Conservation (phyloP, 1,284 basidiomycete species). For the Austroboletus novae-zelandiae region DNA sequence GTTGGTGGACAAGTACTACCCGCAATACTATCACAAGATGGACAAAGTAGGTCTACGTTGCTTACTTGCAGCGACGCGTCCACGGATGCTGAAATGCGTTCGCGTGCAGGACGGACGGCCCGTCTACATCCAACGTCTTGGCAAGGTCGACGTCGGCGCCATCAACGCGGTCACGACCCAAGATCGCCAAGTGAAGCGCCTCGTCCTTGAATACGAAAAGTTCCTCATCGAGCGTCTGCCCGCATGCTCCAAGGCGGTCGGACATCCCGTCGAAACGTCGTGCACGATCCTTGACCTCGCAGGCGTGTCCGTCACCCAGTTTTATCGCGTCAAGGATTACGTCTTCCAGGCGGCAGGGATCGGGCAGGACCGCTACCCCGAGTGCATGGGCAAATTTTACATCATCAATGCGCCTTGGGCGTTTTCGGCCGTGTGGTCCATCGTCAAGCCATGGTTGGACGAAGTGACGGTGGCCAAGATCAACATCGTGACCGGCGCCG, state of each 20-base stretch:
- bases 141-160: constrained; percentile 84
- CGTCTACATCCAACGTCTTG: constrained; percentile 92
- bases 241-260: constrained; percentile 70
- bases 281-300: constrained; percentile 97
- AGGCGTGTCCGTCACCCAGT: constrained; percentile 79
- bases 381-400: constrained; percentile 96
- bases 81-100: background rate
- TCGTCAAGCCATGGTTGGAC: constrained; percentile 95
- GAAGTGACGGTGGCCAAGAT: constrained; percentile 94
- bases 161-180: constrained; percentile 81
- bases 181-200: constrained; percentile 87
- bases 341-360: constrained; percentile 78
- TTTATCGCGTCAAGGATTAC: constrained; percentile 93
- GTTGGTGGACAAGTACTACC: constrained; percentile 90
- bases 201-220: constrained; percentile 94
- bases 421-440: constrained; percentile 85
- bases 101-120: constrained; percentile 85
- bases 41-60: constrained; percentile 66
- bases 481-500: constrained; percentile 71
- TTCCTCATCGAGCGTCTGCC: constrained; percentile 81
- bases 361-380: constrained; percentile 91
- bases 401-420: constrained; percentile 95
- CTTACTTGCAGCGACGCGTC: background rate
- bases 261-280: constrained; percentile 93
- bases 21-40: constrained; percentile 95